phyloP scores from a whole-genome alignment of 1,284 basidiomycete species.

The Trichosporon inkin region DNA sequence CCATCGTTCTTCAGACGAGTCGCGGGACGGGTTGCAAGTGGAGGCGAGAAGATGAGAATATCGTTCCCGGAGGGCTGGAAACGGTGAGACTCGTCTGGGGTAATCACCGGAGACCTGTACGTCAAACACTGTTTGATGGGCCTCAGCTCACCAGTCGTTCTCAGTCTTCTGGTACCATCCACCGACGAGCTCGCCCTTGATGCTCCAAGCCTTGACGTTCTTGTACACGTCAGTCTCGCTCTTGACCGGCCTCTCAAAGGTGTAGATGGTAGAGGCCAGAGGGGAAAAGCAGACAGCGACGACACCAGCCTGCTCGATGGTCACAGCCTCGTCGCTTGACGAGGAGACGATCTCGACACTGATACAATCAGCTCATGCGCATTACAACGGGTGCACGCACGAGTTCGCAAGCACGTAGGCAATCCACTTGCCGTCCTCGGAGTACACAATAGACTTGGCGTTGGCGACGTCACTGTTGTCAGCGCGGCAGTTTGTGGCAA shows the following conservation, averaged over 20 bases:
- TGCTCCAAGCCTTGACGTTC: conserved; percentile 48
- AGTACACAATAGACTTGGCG: conserved; percentile 74
- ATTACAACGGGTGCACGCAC: conserved; percentile 53
- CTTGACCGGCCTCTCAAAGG: conserved; percentile 73
- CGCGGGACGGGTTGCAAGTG: conserved; percentile 34
- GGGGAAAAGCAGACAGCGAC: conserved; percentile 88
- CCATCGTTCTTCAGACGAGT: conserved; percentile 44
- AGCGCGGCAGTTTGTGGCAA: conserved; percentile 47
- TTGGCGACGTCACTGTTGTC: conserved; percentile 55
- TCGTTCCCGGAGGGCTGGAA: conserved; percentile 63
- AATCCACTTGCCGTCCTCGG: conserved; percentile 77
- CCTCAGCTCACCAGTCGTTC: conserved; percentile 43
- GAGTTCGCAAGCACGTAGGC: conserved; percentile 72
- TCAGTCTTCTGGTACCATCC: conserved; percentile 47
- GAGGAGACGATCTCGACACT: conserved; percentile 41
- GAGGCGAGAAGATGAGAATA: conserved; percentile 70
- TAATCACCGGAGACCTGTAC: conserved; percentile 74
- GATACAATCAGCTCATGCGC: conserved; percentile 13
- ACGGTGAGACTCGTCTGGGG: conserved; percentile 82
- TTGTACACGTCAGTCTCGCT: conserved; percentile 48
- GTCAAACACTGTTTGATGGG: not conserved
- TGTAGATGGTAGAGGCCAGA: conserved; percentile 83
- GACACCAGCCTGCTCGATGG: conserved; percentile 59
- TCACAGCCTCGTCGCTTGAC: conserved; percentile 28
- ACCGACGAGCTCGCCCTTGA: conserved; percentile 42